A percentile compares a stretch with the other conserved stretches of the same genome.
Conservation (phyloP, 768 basidiomycete genomes). For the Amanita subjunquillea region DNA sequence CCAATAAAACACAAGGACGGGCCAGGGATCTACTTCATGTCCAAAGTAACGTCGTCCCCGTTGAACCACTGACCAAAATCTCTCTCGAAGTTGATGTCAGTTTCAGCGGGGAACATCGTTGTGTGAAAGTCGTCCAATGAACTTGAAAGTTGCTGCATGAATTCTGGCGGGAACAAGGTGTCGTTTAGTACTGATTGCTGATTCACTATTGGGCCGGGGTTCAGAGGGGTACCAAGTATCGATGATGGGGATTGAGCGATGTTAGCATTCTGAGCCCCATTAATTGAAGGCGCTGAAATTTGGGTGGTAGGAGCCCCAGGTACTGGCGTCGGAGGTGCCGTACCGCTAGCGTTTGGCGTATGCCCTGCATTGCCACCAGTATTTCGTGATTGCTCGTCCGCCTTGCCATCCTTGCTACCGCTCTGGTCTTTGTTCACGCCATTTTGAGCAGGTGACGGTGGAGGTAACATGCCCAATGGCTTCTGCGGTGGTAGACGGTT, state of each 20-base stretch:
- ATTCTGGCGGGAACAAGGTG: constrained; percentile 6
- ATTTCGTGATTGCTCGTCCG: background rate
- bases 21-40: constrained; percentile 18
- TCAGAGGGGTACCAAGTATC: constrained; percentile 2
- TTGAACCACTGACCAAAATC: constrained; percentile 76
- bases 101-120: constrained; percentile 31
- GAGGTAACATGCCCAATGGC: constrained; percentile 4
- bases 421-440: constrained; percentile 5
- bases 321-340: constrained; percentile 3
- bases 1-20: background rate
- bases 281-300: background rate
- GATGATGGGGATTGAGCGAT: constrained; percentile 5
- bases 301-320: constrained; percentile 1
- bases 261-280: constrained; percentile 2
- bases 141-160: constrained; percentile 16
- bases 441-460: constrained; percentile 4
- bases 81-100: constrained; percentile 55
- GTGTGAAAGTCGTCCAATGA: constrained; percentile 32
- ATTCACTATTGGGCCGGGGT: constrained; percentile 2
- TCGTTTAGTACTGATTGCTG: constrained; percentile 1
- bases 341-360: constrained; percentile 5
- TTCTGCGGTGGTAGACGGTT: constrained; percentile 3
- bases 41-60: constrained; percentile 33
- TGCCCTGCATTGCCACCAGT: constrained; percentile 2
- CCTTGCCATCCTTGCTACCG: constrained; percentile 1